Conservation (phyloP, 2,329 filamentous ascomycete genomes). For the Aspergillus unguis region DNA sequence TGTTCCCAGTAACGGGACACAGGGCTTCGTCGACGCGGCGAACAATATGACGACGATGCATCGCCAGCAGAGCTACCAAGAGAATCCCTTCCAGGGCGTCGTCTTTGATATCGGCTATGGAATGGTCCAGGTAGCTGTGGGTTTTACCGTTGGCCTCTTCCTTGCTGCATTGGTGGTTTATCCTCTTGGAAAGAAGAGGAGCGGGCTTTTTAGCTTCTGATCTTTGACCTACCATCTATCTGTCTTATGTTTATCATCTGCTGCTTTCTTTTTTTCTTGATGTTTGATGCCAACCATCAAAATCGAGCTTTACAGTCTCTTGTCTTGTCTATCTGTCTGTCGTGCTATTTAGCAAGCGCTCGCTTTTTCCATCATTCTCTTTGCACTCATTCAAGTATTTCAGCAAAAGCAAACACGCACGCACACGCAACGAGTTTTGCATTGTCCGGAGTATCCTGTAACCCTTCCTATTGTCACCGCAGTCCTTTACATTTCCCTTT, state of each 20-base stretch:
- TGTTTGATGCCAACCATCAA: too few species aligned
- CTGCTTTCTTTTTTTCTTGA: background rate
- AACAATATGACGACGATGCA: conserved; percentile 20
- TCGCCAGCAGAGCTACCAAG: conserved; percentile 18
- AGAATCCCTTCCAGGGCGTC: conserved; percentile 19
- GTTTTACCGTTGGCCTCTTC: conserved; percentile 50
- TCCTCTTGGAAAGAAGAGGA: conserved; percentile 48
- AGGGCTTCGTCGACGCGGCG: conserved; percentile 30
- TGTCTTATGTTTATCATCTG: background rate
- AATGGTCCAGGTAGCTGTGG: conserved; percentile 50
- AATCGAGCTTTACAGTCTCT: too few species aligned
- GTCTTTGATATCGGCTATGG: conserved; percentile 48
- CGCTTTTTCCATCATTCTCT: background rate
- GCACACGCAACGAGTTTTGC: too few species aligned
- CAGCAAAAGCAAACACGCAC: too few species aligned
- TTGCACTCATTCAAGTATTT: too few species aligned
- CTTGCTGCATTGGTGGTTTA: conserved; percentile 49
- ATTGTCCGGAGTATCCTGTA: too few species aligned
- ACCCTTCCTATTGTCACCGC: too few species aligned
- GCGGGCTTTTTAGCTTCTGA: conserved; percentile 48
- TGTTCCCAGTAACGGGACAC: conserved; percentile 45
- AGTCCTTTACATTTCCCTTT: too few species aligned
- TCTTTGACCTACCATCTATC: background rate
- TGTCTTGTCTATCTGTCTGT: background rate
- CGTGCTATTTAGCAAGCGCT: background rate